phyloP scores from a whole-genome alignment of 2,329 filamentous ascomycete species.

The Colletotrichum sp. region DNA sequence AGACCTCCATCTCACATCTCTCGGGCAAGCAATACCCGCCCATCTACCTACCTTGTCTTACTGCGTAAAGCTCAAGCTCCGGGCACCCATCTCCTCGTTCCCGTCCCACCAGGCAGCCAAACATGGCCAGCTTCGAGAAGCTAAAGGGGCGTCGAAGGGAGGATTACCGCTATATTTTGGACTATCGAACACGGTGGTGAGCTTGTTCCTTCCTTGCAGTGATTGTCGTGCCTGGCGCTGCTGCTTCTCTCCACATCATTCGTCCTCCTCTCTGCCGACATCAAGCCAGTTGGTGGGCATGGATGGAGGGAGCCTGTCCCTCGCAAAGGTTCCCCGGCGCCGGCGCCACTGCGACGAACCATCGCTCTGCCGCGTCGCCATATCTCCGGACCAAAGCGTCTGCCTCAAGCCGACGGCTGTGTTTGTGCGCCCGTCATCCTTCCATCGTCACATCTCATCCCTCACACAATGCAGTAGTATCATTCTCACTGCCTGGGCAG shows the following conservation, averaged over 20 bases:
- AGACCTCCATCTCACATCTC: background rate
- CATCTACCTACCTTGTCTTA: background rate
- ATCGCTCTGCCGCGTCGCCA: background rate
- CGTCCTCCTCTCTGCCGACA: background rate
- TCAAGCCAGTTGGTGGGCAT: background rate
- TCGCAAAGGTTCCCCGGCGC: conserved; percentile 1
- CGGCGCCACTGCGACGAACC: background rate
- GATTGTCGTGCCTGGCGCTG: background rate
- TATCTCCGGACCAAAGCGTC: background rate
- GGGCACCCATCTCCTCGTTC: background rate
- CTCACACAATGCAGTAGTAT: background rate
- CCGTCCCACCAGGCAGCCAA: conserved; percentile 21
- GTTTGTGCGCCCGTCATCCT: background rate
- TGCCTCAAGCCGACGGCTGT: background rate
- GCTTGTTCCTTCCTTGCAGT: conserved; percentile 17
- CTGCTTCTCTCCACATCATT: background rate
- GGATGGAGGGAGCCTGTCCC: background rate
- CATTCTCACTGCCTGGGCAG: background rate
- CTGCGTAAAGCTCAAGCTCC: background rate
- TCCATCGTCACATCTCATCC: conserved; percentile 13
- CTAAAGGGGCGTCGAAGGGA: conserved; percentile 68
- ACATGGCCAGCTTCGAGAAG: conserved; percentile 12
- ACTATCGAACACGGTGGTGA: conserved; percentile 88
- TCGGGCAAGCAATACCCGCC: background rate
- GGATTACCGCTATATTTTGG: conserved; percentile 80